phyloP scores from a whole-genome alignment of 2,329 filamentous ascomycete species.

The Fusarium chlamydosporum region DNA sequence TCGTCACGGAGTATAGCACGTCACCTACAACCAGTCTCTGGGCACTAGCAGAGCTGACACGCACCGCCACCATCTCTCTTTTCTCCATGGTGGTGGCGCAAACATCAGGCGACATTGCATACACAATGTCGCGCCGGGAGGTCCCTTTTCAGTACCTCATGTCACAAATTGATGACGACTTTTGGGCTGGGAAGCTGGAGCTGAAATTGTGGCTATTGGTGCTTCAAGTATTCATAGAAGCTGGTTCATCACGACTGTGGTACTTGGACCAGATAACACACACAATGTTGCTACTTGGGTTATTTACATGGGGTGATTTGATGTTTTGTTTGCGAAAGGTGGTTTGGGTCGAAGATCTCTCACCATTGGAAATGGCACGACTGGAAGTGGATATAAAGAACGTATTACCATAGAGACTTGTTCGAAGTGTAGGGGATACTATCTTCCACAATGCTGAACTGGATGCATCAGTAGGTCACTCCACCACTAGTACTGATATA shows the following conservation, averaged over 20 bases:
- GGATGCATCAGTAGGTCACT: background rate
- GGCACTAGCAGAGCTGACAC: slow-evolving; percentile 34
- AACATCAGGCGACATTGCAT: slow-evolving; percentile 29
- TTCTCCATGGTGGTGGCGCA: slow-evolving; percentile 26
- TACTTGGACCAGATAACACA: slow-evolving; percentile 21
- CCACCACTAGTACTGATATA: slow-evolving; percentile 26
- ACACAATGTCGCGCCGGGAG: slow-evolving; percentile 11
- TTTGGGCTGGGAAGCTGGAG: slow-evolving; percentile 19
- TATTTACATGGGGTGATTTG: slow-evolving; percentile 24
- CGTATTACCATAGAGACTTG: background rate
- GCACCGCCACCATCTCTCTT: slow-evolving; percentile 23
- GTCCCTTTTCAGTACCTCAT: background rate
- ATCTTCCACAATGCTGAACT: no score
- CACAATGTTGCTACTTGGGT: background rate
- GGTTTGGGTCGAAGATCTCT: slow-evolving; percentile 28
- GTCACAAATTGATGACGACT: background rate
- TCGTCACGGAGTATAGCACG: background rate
- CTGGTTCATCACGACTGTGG: slow-evolving; percentile 13
- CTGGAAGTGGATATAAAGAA: slow-evolving; percentile 22
- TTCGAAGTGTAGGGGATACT: no score
- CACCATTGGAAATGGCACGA: slow-evolving; percentile 25
- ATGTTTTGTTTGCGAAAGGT: slow-evolving; percentile 20
- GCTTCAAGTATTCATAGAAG: slow-evolving; percentile 22
- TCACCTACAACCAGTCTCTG: background rate
- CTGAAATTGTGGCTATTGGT: slow-evolving; percentile 38